A percentile compares a stretch with the other conserved stretches of the same genome.
Evolutionary conservation across 2,329 filamentous ascomycete species (phyloP).

Genomic region (Lizonia empirigonia): DNA sequence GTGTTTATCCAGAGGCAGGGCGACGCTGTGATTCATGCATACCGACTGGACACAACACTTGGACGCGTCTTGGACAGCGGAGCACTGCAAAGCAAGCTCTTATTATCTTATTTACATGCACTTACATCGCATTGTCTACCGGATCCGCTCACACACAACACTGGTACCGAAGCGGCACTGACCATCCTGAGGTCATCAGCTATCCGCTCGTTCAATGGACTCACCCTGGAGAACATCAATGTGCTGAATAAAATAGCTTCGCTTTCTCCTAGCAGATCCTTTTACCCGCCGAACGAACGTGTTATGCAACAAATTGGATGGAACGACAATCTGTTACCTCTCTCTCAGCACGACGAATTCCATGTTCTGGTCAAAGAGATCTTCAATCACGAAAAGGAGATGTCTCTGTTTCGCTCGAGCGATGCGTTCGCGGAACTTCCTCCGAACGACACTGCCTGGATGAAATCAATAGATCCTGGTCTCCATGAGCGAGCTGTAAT

Average conservation of each 20-base stretch:
- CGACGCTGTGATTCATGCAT: slow-evolving; percentile 49
- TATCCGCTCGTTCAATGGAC: slow-evolving; percentile 53
- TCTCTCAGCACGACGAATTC: slow-evolving; percentile 42
- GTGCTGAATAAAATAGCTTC: slow-evolving; percentile 35
- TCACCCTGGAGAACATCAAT: slow-evolving; percentile 33
- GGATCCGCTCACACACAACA: slow-evolving; percentile 56
- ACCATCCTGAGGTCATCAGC: slow-evolving; percentile 57
- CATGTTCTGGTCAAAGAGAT: slow-evolving; percentile 27
- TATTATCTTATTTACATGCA: slow-evolving; percentile 59
- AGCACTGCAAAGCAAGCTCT: slow-evolving; percentile 58
- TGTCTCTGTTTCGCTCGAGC: slow-evolving; percentile 21
- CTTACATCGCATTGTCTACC: slow-evolving; percentile 60
- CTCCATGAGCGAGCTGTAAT: slow-evolving; percentile 38
- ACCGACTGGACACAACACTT: slow-evolving; percentile 57
- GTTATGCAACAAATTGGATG: slow-evolving; percentile 55
- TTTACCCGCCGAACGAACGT: slow-evolving; percentile 52
- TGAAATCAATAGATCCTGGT: slow-evolving; percentile 13
- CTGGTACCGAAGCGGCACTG: slow-evolving; percentile 62
- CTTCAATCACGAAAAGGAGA: slow-evolving; percentile 28
- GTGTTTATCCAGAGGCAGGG: slow-evolving; percentile 24
- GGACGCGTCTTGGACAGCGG: slow-evolving; percentile 59
- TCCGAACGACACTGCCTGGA: not conserved
- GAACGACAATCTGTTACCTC: slow-evolving; percentile 46
- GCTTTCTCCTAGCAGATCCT: slow-evolving; percentile 46
- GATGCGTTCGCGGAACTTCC: slow-evolving; percentile 7